Percentiles rank a stretch among this genome's conserved stretches.
Conservation (phyloP, 345 rosid genomes). For the Arabidopsis suecica region DNA sequence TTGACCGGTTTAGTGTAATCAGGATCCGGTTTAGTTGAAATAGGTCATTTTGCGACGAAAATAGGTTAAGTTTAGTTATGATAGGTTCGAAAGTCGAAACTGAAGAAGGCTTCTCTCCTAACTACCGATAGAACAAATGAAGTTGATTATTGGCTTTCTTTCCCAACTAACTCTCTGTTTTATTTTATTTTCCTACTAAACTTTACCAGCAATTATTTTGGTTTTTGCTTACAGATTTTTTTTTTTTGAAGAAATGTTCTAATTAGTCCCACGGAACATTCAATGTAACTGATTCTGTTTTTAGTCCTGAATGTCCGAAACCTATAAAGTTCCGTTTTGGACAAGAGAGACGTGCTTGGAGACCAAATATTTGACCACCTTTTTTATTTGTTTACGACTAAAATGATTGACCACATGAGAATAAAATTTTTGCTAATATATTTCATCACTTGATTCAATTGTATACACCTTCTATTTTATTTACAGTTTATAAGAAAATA, state of each 20-base stretch:
- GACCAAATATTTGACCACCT: slow-evolving; percentile 34
- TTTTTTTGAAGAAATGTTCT: background rate
- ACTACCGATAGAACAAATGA: slow-evolving; percentile 37
- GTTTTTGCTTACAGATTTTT: background rate
- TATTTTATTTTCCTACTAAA: slow-evolving; percentile 39
- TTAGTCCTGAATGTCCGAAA: slow-evolving; percentile 36
- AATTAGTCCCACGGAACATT: slow-evolving; percentile 19
- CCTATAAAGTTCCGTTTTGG: slow-evolving; percentile 37
- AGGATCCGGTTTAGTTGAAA: slow-evolving; percentile 21
- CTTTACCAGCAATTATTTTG: slow-evolving; percentile 37
- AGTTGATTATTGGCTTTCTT: slow-evolving; percentile 39
- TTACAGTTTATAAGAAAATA: background rate
- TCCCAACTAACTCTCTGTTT: slow-evolving; percentile 36
- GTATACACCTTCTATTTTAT: background rate
- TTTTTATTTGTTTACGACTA: background rate
- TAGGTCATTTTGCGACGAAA: background rate
- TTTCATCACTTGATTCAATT: background rate
- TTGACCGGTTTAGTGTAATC: slow-evolving; percentile 20
- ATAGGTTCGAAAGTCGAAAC: slow-evolving; percentile 38
- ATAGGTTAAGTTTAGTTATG: slow-evolving; percentile 34
- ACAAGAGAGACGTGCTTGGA: slow-evolving; percentile 31
- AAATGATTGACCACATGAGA: background rate
- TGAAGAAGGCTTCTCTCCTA: slow-evolving; percentile 43
- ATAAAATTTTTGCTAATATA: background rate
- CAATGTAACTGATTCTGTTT: slow-evolving; percentile 25